Evolutionary conservation across 106 monocot genomes (phyloP), one percentile per base, ranked within the genome.

Genomic region (Hemerocallis citrina): DNA sequence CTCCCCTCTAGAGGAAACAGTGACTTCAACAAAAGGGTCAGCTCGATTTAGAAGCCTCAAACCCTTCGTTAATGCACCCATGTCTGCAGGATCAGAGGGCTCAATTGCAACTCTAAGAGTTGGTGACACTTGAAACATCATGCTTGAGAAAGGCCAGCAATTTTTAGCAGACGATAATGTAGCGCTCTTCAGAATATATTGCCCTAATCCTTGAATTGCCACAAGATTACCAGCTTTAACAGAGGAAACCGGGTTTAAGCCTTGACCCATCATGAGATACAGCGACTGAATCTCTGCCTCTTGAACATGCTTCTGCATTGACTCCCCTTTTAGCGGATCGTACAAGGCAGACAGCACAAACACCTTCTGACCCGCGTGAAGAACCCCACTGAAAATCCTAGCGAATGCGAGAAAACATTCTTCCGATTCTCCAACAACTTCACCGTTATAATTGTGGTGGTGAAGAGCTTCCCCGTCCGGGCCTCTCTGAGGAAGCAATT

Each of bases 181-280:
- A 6, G 98, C 98, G 37, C 87, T 98, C 79, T 98, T 98, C 62
- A 88, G 52, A n/a, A 98, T 91, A 66, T 77, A 57, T 59, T 82
- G 84, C 11, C 84, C 88, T 34, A 98, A 64, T 3, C 98, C 98
- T 57, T 82, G 78, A 50, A 98, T 98, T 6, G 98, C 92, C 15
- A 98, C 85, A 40, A 92, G 14, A 65, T 82, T 92, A 3, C 98
- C 92, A 12, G 92, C 91, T 57, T 44, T 69, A 35, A 70, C 84
- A 67, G 66, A 67, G 32, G 67, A 55, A 57, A 98, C 77, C 4
- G 83, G 77, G 45, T 74, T 82, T 21, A 92, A 55, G 7, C 82
- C 85, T 66, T 91, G 91, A 2, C 98, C 98, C 88, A 92, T 92
- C 98, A 92, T 96, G 31, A 89, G 57, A 75, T 96, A 96, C 37